These are phyloP conservation scores for Sequoia sempervirens DNA, from an alignment of 75 land plant genomes.

Conservation along the genomic window DNA sequence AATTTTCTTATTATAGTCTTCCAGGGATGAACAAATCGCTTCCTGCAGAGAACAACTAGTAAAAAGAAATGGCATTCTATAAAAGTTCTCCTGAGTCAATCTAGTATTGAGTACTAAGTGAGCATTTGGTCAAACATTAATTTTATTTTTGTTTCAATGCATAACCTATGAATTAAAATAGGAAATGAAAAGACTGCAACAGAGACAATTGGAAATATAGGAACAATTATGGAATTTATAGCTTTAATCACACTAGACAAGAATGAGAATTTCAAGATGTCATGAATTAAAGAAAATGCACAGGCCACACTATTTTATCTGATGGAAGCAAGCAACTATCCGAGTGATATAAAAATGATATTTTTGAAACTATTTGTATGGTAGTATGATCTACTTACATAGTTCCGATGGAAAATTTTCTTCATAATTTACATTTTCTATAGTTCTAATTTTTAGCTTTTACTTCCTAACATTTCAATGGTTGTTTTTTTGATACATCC, in stretches of 20 bases:
- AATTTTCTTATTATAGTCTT: slow-evolving; percentile 85
- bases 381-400: background rate
- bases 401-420: no score
- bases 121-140: background rate
- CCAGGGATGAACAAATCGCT: slow-evolving; percentile 87
- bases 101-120: background rate
- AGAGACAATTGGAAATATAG: background rate
- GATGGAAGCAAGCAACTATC: background rate
- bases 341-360: background rate
- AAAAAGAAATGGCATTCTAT: background rate
- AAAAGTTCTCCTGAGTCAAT: background rate
- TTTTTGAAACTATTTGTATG: background rate
- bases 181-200: background rate
- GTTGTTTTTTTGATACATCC: background rate
- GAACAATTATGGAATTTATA: background rate
- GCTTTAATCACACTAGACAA: background rate
- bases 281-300: background rate
- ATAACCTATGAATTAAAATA: background rate
- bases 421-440: no score
- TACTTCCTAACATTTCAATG: background rate
- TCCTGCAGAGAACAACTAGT: slow-evolving; percentile 38
- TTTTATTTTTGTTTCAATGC: background rate
- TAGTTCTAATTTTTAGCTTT: no score
- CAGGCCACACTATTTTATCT: no score
- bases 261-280: background rate